Conservation (phyloP, 2,329 filamentous ascomycete species). For the Trichoderma polysporum region DNA sequence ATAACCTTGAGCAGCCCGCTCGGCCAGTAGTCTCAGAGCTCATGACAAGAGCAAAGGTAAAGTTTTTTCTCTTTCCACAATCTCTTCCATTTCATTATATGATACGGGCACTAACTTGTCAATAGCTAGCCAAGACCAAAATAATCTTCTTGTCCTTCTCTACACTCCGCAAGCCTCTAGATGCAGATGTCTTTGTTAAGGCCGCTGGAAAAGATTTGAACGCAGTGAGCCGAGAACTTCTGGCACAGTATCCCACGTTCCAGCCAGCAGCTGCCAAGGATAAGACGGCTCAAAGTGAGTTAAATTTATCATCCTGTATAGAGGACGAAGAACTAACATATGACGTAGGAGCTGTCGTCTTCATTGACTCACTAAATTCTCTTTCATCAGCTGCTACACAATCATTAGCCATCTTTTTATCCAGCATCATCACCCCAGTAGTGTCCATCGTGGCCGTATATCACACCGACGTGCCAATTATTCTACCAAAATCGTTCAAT, state of each 20-base stretch:
- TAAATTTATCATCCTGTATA: neutral
- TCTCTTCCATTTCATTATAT: neutral
- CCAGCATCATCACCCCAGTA: conserved; percentile 62
- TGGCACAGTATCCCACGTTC: conserved; percentile 46
- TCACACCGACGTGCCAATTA: conserved; percentile 73
- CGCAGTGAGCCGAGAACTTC: conserved; percentile 59
- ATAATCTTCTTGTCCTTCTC: conserved; percentile 77
- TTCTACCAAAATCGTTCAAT: conserved; percentile 42
- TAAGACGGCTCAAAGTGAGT: conserved; percentile 46
- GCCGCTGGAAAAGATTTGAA: conserved; percentile 59
- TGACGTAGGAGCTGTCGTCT: conserved; percentile 63
- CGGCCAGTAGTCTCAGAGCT: conserved; percentile 71
- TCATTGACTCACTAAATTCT: conserved; percentile 77
- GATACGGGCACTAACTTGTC: neutral
- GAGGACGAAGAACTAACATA: neutral
- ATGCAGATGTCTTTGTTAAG: conserved; percentile 66
- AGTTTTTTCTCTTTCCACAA: conserved; percentile 20
- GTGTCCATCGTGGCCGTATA: conserved; percentile 77
- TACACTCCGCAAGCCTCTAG: conserved; percentile 62
- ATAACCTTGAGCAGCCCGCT: conserved; percentile 80
- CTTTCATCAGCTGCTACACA: conserved; percentile 56
- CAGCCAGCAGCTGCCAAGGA: conserved; percentile 39
- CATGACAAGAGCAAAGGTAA: conserved; percentile 69
- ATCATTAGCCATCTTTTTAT: conserved; percentile 67
- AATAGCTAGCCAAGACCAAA: conserved; percentile 61